These are phyloP conservation scores for Clavispora phyllophila DNA, from an alignment of 805 yeast genomes.

Conservation along the genomic window DNA sequence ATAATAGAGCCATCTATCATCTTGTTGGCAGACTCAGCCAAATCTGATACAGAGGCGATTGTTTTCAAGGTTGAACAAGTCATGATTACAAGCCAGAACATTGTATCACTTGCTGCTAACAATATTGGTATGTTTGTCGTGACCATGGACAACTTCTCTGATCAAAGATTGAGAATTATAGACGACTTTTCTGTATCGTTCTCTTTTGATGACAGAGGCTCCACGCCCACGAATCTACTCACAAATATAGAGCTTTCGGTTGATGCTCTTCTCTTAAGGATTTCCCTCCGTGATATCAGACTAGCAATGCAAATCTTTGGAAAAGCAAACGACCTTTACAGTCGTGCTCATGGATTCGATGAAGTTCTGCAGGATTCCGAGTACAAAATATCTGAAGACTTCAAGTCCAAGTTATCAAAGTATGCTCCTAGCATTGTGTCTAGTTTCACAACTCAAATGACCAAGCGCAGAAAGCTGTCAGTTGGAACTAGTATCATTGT, in stretches of 20 bases:
- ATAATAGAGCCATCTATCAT: constrained; percentile 73
- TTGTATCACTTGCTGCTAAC: constrained; percentile 60
- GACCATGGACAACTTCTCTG: constrained; percentile 63
- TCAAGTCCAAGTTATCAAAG: constrained; percentile 52
- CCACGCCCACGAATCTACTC: constrained; percentile 51
- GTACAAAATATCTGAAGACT: constrained; percentile 55
- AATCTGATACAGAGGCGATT: constrained; percentile 71
- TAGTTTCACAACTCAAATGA: constrained; percentile 37
- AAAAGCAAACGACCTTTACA: constrained; percentile 57
- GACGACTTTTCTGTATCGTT: constrained; percentile 85
- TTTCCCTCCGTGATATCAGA: constrained; percentile 81
- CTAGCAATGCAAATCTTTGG: constrained; percentile 72
- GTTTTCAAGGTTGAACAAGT: constrained; percentile 85
- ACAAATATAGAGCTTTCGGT: constrained; percentile 65
- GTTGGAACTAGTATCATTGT: constrained; percentile 37
- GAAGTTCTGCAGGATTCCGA: constrained; percentile 8
- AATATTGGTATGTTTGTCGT: constrained; percentile 85
- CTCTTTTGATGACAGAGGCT: constrained; percentile 65
- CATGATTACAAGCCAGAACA: constrained; percentile 61
- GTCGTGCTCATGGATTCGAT: constrained; percentile 19
- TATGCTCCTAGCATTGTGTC: constrained; percentile 67
- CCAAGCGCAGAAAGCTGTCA: neutral
- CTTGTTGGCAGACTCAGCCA: constrained; percentile 73
- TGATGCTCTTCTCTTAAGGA: constrained; percentile 75
- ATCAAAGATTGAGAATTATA: constrained; percentile 61